Base-by-base conservation (phyloP, 108 stramenopile species). In the Nitzschia palea region DNA sequence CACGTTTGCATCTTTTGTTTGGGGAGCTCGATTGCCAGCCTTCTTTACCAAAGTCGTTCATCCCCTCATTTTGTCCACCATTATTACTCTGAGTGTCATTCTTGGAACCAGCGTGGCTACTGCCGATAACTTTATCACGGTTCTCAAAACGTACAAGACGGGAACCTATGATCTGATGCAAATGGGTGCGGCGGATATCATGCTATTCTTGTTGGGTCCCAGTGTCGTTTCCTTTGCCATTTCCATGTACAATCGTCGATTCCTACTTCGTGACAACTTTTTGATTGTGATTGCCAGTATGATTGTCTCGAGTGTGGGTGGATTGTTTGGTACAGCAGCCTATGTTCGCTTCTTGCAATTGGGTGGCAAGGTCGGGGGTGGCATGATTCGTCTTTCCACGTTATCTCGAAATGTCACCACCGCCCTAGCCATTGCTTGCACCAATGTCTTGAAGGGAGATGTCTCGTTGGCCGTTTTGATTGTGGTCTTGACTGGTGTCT, bases 401-500 rank as follows among this genome's bases (percentile, higher is more conserved):
- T 71, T 97, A 23, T 62, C 91, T 1, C 73, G 96, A 22, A 93
- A 91, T 65, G 91, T 97, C 29, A 97, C 96, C 8, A 91, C 93
- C 35, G 91, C 96, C 12, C 60, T 97, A 37, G 91, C 96, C 12
- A 92, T 97, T 77, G 88, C 92, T 4, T 82, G 95, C 55, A 88
- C 91, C 1, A 48, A 62, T 20, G 87, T 95, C 2, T 25, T 97
- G 12, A 91, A 94, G 2, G 95, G 92, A 36, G 92, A 97, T 57
- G 72, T 84, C n/a, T 78, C 87, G 0, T 62, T 97, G 30, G 89
- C 95, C 20, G 89, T 90, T 5, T 81, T 78, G 20, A 86, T 93
- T 34, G 97, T 96, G 22, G 92, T 95, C 0, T 51, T 96, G 42
- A 95, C 97, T 2, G 97, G 97, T 8, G 64, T 96, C 44, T 73